Conservation (phyloP, 768 basidiomycete genomes). For the Cystobasidium onofrii region DNA sequence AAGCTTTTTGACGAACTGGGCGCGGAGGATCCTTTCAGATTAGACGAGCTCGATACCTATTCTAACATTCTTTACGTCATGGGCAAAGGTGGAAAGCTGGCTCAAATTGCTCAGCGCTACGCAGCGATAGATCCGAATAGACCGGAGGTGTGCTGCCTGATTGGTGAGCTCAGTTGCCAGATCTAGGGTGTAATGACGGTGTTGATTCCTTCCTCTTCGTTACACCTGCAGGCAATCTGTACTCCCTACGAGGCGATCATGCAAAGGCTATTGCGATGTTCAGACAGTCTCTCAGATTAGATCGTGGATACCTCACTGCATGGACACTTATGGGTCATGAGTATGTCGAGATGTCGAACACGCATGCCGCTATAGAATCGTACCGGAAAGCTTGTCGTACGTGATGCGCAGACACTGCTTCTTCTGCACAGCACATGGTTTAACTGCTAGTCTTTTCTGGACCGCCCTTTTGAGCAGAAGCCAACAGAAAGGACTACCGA, state of each 20-base stretch:
- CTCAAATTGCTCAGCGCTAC: constrained; percentile 84
- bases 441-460: background rate
- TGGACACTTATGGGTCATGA: constrained; percentile 99
- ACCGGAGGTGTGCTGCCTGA: constrained; percentile 90
- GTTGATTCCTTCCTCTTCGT: background rate
- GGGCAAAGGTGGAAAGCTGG: constrained; percentile 76
- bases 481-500: constrained; percentile 91
- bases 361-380: constrained; percentile 95
- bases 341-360: constrained; percentile 97
- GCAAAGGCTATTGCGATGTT: constrained; percentile 95
- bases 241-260: constrained; percentile 84
- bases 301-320: constrained; percentile 86
- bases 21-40: constrained; percentile 68
- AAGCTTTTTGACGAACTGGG: constrained; percentile 75
- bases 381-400: constrained; percentile 88
- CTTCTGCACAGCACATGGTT: background rate
- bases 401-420: background rate
- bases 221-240: constrained; percentile 72
- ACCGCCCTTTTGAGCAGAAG: constrained; percentile 56
- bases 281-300: constrained; percentile 83
- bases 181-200: background rate
- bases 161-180: constrained; percentile 56
- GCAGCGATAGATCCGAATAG: constrained; percentile 80
- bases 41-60: constrained; percentile 91
- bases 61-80: constrained; percentile 96